These are phyloP conservation scores for Gamsiella multidivaricata DNA, from an alignment of 192 early-diverging fungal species.

Conservation along the genomic window DNA sequence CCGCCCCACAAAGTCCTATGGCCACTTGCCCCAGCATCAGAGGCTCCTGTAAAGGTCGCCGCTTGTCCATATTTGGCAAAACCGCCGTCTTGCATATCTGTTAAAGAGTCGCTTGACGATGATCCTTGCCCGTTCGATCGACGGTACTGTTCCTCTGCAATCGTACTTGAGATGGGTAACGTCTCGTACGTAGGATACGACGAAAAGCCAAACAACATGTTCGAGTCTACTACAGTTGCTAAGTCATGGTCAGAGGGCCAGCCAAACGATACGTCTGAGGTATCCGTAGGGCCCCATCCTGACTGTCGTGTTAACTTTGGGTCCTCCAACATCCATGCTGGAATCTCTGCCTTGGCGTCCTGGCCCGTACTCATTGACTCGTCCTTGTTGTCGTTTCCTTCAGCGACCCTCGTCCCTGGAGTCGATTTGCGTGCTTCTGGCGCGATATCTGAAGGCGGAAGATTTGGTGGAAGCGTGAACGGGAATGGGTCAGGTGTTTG, in stretches of 20 bases:
- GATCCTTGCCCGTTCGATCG: not conserved
- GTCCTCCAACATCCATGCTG: slow-evolving; percentile 40
- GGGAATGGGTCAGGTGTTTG: slow-evolving; percentile 21
- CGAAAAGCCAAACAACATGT: slow-evolving; percentile 40
- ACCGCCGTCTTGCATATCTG: slow-evolving; percentile 9
- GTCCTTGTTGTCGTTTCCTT: not conserved
- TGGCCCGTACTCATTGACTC: not conserved
- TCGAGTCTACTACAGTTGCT: slow-evolving; percentile 26
- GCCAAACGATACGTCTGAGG: not conserved
- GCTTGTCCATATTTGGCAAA: slow-evolving; percentile 28
- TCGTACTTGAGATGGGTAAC: slow-evolving; percentile 19
- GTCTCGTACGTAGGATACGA: slow-evolving; percentile 40
- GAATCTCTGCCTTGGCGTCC: slow-evolving; percentile 12
- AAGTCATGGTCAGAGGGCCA: slow-evolving; percentile 11
- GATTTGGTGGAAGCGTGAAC: slow-evolving; percentile 5
- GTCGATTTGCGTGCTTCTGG: not conserved
- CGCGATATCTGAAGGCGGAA: not conserved
- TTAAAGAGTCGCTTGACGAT: not conserved
- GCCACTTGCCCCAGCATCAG: no score
- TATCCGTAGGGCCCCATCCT: not conserved
- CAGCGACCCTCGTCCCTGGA: not conserved
- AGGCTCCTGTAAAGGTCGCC: no score
- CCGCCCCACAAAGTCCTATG: not conserved
- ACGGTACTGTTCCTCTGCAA: slow-evolving; percentile 27
- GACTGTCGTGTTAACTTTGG: slow-evolving; percentile 4